phyloP scores from a whole-genome alignment of 257 asterid species.

The Lithospermum erythrorhizon region DNA sequence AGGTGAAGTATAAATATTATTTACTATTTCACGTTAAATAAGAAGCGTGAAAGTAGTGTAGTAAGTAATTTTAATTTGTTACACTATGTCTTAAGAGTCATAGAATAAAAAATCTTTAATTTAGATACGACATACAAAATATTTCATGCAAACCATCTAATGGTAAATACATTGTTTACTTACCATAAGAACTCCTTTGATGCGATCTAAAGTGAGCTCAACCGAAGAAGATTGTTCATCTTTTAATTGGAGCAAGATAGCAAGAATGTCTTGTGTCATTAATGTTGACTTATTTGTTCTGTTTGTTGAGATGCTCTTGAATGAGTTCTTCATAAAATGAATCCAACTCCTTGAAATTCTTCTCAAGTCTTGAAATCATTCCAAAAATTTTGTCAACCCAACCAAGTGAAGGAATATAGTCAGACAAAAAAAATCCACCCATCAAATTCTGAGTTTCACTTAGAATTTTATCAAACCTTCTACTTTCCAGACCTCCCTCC shows the following conservation, averaged over 20 bases:
- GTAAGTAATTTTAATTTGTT: too few relatives aligned
- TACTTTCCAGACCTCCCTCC: slow-evolving; percentile 10
- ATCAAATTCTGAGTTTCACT: slow-evolving; percentile 7
- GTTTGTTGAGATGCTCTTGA: slow-evolving; percentile 15
- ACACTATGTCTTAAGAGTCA: too few relatives aligned
- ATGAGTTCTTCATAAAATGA: slow-evolving; percentile 16
- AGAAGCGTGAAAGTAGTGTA: too few relatives aligned
- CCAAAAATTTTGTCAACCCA: slow-evolving; percentile 24
- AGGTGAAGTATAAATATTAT: too few relatives aligned
- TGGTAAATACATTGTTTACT: background rate
- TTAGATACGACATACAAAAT: too few relatives aligned
- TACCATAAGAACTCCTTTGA: slow-evolving; percentile 28
- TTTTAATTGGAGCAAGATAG: slow-evolving; percentile 10
- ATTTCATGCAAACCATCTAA: too few relatives aligned
- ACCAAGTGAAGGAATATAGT: slow-evolving; percentile 19
- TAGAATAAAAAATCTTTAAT: too few relatives aligned
- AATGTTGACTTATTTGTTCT: slow-evolving; percentile 8
- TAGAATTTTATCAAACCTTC: slow-evolving; percentile 10
- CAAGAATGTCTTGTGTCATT: slow-evolving; percentile 20
- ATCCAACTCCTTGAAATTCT: slow-evolving; percentile 11
- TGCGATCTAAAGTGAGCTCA: slow-evolving; percentile 17
- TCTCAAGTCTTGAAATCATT: slow-evolving; percentile 9
- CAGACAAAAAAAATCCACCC: slow-evolving; percentile 14
- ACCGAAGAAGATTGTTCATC: slow-evolving; percentile 1
- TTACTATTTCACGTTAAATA: too few relatives aligned